phyloP scores from a whole-genome alignment of 345 rosid species.

The Brassica carinata region DNA sequence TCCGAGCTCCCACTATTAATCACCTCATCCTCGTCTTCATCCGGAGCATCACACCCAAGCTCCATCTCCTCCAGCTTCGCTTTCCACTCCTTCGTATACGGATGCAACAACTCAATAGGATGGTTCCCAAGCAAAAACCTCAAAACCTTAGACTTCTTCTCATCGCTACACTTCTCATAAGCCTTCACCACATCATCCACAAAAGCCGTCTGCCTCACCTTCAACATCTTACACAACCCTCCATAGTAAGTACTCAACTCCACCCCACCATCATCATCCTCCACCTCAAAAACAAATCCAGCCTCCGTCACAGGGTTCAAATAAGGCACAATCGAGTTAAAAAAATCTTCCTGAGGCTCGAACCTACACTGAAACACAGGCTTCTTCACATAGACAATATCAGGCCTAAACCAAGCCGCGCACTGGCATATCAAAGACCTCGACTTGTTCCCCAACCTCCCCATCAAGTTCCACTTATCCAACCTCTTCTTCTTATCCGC shows the following conservation, averaged over 20 bases:
- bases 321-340: constrained; percentile 55
- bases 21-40: constrained; percentile 58
- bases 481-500: constrained; percentile 69
- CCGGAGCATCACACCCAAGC: constrained; percentile 96
- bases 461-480: constrained; percentile 97
- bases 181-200: constrained; percentile 97
- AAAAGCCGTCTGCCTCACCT: constrained; percentile 70
- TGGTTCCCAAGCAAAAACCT: constrained; percentile 78
- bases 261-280: constrained; percentile 64
- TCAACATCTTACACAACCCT: constrained; percentile 90
- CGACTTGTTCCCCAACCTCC: constrained; percentile 76
- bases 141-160: constrained; percentile 67
- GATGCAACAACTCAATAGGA: constrained; percentile 79
- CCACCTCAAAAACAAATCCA: constrained; percentile 60
- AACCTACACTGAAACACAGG: constrained; percentile 91
- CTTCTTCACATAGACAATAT: constrained; percentile 84
- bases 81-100: constrained; percentile 90
- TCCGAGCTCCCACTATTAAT: constrained; percentile 29
- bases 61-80: constrained; percentile 93
- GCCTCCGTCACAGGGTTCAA: constrained; percentile 73
- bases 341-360: constrained; percentile 80
- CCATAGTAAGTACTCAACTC: constrained; percentile 70
- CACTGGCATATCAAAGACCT: constrained; percentile 68
- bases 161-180: constrained; percentile 74
- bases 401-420: constrained; percentile 96